A percentile compares a stretch with the other conserved stretches of the same genome.
Evolutionary conservation across 257 asterid genomes (phyloP).

Genomic region (Fraxinus excelsior): DNA sequence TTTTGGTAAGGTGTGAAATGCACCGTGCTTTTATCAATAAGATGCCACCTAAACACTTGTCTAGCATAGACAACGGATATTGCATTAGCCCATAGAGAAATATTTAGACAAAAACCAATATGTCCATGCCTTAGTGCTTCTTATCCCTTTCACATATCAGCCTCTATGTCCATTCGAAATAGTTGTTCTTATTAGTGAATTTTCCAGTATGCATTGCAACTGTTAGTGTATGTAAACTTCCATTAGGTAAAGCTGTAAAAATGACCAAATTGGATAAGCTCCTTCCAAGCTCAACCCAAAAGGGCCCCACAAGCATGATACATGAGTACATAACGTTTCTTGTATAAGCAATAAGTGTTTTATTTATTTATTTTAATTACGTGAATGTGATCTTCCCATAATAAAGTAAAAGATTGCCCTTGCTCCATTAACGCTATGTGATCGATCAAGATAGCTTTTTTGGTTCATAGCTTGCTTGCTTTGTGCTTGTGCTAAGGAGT

Average conservation of each 20-base stretch:
- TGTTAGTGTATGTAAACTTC: neutral
- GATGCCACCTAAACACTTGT: neutral
- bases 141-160: neutral
- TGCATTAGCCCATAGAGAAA: neutral
- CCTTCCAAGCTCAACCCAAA: neutral
- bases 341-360: neutral
- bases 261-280: neutral
- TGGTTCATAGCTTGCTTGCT: neutral
- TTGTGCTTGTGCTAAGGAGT: neutral
- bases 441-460: neutral
- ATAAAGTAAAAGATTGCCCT: neutral
- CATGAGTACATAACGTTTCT: neutral
- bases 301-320: neutral
- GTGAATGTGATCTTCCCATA: neutral
- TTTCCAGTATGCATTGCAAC: neutral
- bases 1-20: neutral
- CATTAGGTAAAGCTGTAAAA: neutral
- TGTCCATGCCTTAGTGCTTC: neutral
- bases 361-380: neutral
- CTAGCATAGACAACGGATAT: neutral
- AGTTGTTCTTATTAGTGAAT: neutral
- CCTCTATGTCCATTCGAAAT: neutral
- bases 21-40: neutral
- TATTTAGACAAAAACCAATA: neutral
- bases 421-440: neutral